Base-by-base conservation (phyloP, 78 protist species). In the Dictyostelium brefeldianum region DNA sequence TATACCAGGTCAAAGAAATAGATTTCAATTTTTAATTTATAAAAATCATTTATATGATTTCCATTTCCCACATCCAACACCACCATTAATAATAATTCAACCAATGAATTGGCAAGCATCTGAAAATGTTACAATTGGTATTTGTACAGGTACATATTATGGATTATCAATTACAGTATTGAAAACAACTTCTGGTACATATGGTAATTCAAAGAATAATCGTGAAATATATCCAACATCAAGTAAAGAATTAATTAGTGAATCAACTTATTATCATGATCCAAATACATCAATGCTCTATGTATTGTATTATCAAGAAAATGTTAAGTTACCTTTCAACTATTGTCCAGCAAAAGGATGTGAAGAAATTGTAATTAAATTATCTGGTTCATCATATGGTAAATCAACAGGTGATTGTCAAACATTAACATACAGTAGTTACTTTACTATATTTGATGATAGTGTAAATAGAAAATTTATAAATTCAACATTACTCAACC, bases 31-130 rank as follows among this genome's bases (percentile, higher is more conserved):
- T 25, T 14, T 77, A 36, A 62, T 74, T 0, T 64, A 15, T 27
- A 77, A 64, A 64, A 12, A 27, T 18, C 31, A 77, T 31, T 31
- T 20, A 6, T 87, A 87, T 87, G 73, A 64, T 22, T 22, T 87
- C 14, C 93, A 87, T 65, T 77, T 77, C 20, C 78, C 81, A 9
- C 93, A 87, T 77, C 84, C 84, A 47, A 54, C 59, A 43, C 93
- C 93, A 65, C 77, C 57, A 20, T 3, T 27, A 1, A 0, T 87
- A 3, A 50, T 11, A 8, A 22, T 87, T 18, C 53, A 77, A 50
- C 78, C 84, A 48, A 64, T 74, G 78, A 77, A 87, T 51, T 87
- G 93, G 93, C 48, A 87, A 17, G 14, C 25, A 7, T 17, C 31
- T n/a, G 84, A 87, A n/a, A 36, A 3, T 4, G 14, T 87, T 5